Percentiles rank a stretch among this genome's conserved stretches.
These are phyloP conservation scores for Fagus crenata DNA, from an alignment of 306 rosid genomes.

Conservation along the genomic window DNA sequence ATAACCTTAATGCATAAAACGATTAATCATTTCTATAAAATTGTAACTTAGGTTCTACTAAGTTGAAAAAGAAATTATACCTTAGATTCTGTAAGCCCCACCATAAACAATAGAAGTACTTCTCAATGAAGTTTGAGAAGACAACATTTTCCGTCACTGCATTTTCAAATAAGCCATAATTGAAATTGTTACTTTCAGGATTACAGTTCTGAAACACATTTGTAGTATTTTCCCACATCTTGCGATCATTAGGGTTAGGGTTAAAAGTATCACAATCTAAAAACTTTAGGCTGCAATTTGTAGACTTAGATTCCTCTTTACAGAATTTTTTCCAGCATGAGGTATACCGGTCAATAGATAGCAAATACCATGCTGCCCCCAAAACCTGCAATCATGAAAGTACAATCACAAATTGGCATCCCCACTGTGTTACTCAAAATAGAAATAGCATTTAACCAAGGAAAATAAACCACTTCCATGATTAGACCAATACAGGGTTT, in stretches of 20 bases:
- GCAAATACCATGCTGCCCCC: constrained; percentile 97
- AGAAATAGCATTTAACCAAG: neutral
- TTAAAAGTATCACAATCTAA: constrained; percentile 60
- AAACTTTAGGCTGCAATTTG: constrained; percentile 44
- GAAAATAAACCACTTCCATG: neutral
- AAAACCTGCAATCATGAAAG: constrained; percentile 59
- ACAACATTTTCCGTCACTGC: constrained; percentile 68
- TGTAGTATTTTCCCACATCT: constrained; percentile 61
- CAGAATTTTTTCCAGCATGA: constrained; percentile 86
- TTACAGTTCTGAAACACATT: constrained; percentile 60
- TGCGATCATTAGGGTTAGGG: constrained; percentile 12
- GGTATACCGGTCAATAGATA: constrained; percentile 82
- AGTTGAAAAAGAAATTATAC: constrained; percentile 42
- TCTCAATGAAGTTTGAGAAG: constrained; percentile 57
- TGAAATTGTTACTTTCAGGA: constrained; percentile 50
- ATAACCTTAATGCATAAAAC: constrained; percentile 1
- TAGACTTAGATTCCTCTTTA: constrained; percentile 47
- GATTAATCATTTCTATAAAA: constrained; percentile 28
- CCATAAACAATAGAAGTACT: constrained; percentile 93
- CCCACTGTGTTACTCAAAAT: neutral
- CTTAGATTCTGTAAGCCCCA: constrained; percentile 98
- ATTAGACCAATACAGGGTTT: neutral
- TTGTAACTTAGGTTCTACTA: constrained; percentile 6
- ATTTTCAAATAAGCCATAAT: constrained; percentile 64
- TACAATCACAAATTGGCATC: constrained; percentile 17